A percentile compares a stretch with the other conserved stretches of the same genome.
phyloP scores from a whole-genome alignment of 495 filamentous ascomycete species.

The Aspergillus taichungensis region DNA sequence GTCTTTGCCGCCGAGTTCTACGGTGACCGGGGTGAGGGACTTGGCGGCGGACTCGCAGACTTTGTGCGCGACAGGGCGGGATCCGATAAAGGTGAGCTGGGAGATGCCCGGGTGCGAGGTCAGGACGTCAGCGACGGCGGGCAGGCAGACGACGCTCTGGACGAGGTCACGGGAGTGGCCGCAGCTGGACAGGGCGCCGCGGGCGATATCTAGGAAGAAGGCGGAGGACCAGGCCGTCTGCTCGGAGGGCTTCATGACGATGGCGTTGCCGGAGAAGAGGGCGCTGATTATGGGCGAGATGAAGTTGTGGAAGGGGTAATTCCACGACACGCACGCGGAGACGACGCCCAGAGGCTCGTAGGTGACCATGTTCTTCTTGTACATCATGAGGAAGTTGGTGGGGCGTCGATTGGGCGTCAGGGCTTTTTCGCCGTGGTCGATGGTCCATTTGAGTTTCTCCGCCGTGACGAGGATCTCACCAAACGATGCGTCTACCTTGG shows the following conservation, averaged over 20 bases:
- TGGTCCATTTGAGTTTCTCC: conserved; percentile 92
- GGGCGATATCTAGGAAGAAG: conserved; percentile 72
- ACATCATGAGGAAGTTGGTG: conserved; percentile 83
- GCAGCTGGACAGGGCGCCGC: conserved; percentile 70
- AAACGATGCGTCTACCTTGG: conserved; percentile 83
- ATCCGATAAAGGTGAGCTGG: conserved; percentile 98
- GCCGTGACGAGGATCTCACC: conserved; percentile 90
- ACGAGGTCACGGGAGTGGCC: conserved; percentile 77
- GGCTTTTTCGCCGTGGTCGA: conserved; percentile 81
- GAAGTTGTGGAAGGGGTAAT: conserved; percentile 93
- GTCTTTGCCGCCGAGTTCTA: conserved; percentile 95
- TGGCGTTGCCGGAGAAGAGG: conserved; percentile 85
- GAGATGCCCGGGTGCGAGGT: conserved; percentile 76
- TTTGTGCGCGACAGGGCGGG: conserved; percentile 73
- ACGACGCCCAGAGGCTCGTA: conserved; percentile 95
- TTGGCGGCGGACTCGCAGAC: conserved; percentile 82
- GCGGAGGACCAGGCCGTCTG: conserved; percentile 81
- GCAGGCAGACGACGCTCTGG: conserved; percentile 82
- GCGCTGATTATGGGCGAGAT: conserved; percentile 84
- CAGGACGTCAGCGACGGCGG: conserved; percentile 67
- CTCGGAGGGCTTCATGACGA: conserved; percentile 89
- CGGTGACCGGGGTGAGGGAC: conserved; percentile 68
- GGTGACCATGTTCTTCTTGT: conserved; percentile 84
- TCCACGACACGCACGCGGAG: conserved; percentile 90
- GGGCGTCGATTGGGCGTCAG: conserved; percentile 63